Evolutionary conservation across 495 filamentous ascomycete species (phyloP).

Genomic region (Penicillium maclennaniae): DNA sequence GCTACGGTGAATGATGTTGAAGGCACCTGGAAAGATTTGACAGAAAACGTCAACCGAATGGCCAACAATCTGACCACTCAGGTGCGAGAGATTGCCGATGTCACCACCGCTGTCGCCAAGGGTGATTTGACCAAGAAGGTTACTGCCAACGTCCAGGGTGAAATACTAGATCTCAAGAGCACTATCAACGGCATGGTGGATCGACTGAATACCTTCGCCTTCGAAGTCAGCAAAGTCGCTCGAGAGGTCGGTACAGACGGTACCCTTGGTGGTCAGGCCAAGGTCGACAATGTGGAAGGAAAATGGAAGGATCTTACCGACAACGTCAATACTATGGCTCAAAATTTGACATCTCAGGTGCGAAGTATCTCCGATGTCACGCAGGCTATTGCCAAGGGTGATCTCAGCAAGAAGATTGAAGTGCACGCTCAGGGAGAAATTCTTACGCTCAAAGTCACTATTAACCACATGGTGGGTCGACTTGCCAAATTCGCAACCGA

Average conservation of each 20-base stretch:
- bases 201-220: constrained; percentile 91
- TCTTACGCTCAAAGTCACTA: constrained; percentile 88
- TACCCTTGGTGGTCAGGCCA: constrained; percentile 90
- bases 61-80: constrained; percentile 98
- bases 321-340: constrained; percentile 84
- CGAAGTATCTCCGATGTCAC: constrained; percentile 96
- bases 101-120: constrained; percentile 92
- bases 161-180: constrained; percentile 91
- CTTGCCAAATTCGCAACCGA: constrained; percentile 96
- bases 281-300: constrained; percentile 96
- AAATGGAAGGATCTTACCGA: constrained; percentile 99
- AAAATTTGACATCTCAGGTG: constrained; percentile 92
- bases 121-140: constrained; percentile 96
- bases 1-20: constrained; percentile 96
- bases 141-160: constrained; percentile 89
- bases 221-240: constrained; percentile 98
- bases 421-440: constrained; percentile 96
- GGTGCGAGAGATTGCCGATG: constrained; percentile 96
- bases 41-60: constrained; percentile 98
- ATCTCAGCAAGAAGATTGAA: constrained; percentile 94
- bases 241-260: constrained; percentile 98
- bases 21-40: constrained; percentile 95
- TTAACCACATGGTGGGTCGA: constrained; percentile 99
- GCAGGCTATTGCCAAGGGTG: constrained; percentile 89
- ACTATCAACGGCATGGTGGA: constrained; percentile 99